phyloP scores from a whole-genome alignment of 306 rosid species.

The Cotoneaster glaucophyllus region DNA sequence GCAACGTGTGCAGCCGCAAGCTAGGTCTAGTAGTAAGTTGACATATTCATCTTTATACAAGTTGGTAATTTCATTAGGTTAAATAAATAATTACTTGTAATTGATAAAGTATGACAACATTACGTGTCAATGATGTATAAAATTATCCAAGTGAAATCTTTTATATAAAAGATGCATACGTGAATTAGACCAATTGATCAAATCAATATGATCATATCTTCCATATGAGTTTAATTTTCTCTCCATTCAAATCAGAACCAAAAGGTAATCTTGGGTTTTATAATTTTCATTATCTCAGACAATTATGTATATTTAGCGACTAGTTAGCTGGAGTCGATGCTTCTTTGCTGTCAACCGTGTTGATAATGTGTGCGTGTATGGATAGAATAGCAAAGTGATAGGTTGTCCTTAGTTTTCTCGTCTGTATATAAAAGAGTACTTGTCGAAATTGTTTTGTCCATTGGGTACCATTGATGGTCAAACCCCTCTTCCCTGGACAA shows the following conservation, averaged over 20 bases:
- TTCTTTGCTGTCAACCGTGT: neutral
- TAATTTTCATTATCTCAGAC: neutral
- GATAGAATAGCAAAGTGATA: neutral
- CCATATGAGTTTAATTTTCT: neutral
- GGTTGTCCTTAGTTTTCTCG: conserved; percentile 4
- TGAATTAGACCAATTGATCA: neutral
- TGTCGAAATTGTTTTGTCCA: neutral
- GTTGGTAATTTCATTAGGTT: neutral
- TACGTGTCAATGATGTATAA: no score
- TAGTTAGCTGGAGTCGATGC: neutral
- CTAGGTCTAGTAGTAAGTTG: neutral
- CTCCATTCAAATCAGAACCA: neutral
- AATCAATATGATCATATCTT: neutral
- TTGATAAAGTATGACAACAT: no score
- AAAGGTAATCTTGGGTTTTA: neutral
- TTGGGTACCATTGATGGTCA: conserved; percentile 11
- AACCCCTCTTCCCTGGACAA: conserved; percentile 1
- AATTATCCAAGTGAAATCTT: no score
- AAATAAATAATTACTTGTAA: no score
- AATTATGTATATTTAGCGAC: neutral
- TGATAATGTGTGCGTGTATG: neutral
- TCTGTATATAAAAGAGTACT: neutral
- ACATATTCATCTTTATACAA: neutral
- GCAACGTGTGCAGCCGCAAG: neutral
- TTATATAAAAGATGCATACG: no score